Conservation (phyloP, 2,329 filamentous ascomycete genomes). For the Hypoxylon sp. region DNA sequence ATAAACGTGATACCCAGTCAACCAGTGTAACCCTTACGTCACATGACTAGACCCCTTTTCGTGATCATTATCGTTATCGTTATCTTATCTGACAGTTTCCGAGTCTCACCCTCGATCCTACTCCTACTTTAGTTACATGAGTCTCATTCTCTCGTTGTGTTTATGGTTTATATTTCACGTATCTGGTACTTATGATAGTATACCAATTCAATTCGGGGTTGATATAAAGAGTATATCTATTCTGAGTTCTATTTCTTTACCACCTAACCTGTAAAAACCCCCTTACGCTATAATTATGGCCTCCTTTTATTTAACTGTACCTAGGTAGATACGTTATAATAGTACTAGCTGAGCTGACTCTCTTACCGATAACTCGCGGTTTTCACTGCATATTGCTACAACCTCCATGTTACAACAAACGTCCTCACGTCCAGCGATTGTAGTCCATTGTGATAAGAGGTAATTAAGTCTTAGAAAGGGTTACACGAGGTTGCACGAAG, state of each 20-base stretch:
- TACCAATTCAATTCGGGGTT: background rate
- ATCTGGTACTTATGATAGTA: too few species aligned
- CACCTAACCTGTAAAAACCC: background rate
- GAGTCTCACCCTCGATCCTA: too few species aligned
- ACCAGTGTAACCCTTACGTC: too few species aligned
- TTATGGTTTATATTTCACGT: too few species aligned
- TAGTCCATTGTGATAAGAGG: background rate
- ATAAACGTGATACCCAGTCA: too few species aligned
- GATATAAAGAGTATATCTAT: background rate
- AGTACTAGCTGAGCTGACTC: background rate
- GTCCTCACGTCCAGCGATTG: background rate
- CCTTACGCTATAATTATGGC: background rate
- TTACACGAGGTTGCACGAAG: background rate
- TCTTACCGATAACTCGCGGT: background rate
- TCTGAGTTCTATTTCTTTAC: background rate
- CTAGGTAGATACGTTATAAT: background rate
- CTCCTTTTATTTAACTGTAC: background rate
- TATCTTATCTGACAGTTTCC: too few species aligned
- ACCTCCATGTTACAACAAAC: background rate
- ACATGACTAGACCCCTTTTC: too few species aligned
- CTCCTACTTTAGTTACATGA: too few species aligned
- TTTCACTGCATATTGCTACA: background rate
- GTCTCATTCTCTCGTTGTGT: too few species aligned
- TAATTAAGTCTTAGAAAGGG: background rate
- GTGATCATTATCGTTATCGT: too few species aligned